phyloP scores from a whole-genome alignment of 805 yeast genomes.

The Kazachstania taianensis region DNA sequence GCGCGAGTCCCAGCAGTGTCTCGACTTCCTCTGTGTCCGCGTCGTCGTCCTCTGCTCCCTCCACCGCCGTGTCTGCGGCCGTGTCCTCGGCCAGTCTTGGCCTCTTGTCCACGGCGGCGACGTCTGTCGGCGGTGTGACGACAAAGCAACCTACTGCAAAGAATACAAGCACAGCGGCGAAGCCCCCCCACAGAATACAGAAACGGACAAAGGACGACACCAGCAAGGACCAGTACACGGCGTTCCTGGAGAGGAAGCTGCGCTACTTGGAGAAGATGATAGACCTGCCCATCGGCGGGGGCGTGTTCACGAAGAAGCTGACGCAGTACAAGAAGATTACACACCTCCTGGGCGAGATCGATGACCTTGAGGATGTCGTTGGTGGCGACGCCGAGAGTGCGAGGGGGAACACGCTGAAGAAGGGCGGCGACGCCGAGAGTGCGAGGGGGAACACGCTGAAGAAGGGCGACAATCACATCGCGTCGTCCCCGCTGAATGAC shows the following conservation, averaged over 20 bases:
- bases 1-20: too few species aligned
- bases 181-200: not conserved
- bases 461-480: not conserved
- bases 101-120: not conserved
- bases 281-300: constrained; percentile 21
- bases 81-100: not conserved
- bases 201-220: not conserved
- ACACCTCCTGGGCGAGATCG: constrained; percentile 24
- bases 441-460: not conserved
- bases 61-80: not conserved
- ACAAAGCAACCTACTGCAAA: not conserved
- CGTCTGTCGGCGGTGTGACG: not conserved
- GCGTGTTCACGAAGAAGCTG: constrained; percentile 24
- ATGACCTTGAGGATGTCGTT: constrained; percentile 4
- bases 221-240: constrained; percentile 44
- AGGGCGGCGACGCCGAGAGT: not conserved
- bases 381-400: not conserved
- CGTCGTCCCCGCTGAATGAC: not conserved
- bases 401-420: not conserved
- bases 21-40: too few species aligned
- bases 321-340: constrained; percentile 31
- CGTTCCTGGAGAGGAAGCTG: constrained; percentile 45
- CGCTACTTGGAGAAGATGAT: constrained; percentile 40
- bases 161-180: not conserved
- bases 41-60: not conserved